Percentiles rank a stretch among this genome's conserved stretches.
phyloP scores from a whole-genome alignment of 306 rosid genomes.

The Ziziphus jujuba region DNA sequence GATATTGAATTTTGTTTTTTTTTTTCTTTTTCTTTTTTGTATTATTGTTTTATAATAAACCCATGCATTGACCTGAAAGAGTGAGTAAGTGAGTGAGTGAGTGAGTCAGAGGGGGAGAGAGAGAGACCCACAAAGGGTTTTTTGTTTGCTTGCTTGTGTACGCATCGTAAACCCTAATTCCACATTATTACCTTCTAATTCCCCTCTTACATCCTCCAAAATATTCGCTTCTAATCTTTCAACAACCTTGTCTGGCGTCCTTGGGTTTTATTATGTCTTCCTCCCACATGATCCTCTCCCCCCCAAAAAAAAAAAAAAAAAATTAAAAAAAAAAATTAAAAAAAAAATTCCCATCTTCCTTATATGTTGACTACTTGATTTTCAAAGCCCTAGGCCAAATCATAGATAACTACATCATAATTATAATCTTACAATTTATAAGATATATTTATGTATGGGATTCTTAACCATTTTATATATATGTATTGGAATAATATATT shows the following conservation, averaged over 20 bases:
- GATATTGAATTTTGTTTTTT: slow-evolving; percentile 19
- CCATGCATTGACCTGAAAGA: slow-evolving; percentile 43
- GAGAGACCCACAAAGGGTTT: slow-evolving; percentile 43
- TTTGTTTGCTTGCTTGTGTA: slow-evolving; percentile 48
- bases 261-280: slow-evolving; percentile 39
- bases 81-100: too few relatives aligned
- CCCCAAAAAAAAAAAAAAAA: too few relatives aligned
- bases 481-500: too few relatives aligned
- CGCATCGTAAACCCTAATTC: slow-evolving; percentile 41
- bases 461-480: too few relatives aligned
- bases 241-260: slow-evolving; percentile 41
- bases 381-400: slow-evolving; percentile 55
- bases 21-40: neutral
- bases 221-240: slow-evolving; percentile 48
- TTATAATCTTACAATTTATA: too few relatives aligned
- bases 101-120: too few relatives aligned
- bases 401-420: too few relatives aligned
- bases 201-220: slow-evolving; percentile 35
- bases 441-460: too few relatives aligned
- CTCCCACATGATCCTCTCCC: slow-evolving; percentile 27
- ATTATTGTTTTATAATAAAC: neutral
- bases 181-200: slow-evolving; percentile 35
- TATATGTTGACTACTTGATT: slow-evolving; percentile 36
- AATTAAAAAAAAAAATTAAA: too few relatives aligned
- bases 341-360: slow-evolving; percentile 13